Percentiles rank a stretch among this genome's conserved stretches.
Conservation (phyloP, 2,329 filamentous ascomycete genomes). For the Penicillium sp. region DNA sequence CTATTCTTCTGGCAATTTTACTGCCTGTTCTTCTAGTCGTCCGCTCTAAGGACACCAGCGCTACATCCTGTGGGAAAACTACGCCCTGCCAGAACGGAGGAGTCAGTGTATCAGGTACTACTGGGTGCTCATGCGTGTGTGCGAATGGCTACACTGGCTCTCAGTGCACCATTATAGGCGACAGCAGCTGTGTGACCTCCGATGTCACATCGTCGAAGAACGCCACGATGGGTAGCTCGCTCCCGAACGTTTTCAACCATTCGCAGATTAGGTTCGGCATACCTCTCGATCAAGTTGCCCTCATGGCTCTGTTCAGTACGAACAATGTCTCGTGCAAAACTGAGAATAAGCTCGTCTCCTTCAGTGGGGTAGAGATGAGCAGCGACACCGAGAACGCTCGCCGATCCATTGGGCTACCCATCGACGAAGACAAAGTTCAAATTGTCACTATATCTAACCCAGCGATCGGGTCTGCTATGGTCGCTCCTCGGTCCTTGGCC, state of each 20-base stretch:
- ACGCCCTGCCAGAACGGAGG: constrained; percentile 78
- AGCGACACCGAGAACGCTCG: constrained; percentile 25
- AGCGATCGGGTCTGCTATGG: not conserved
- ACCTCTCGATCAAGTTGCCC: constrained; percentile 65
- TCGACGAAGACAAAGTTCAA: not conserved
- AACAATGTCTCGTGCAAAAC: constrained; percentile 76
- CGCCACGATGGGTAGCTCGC: constrained; percentile 76
- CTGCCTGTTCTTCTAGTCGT: not conserved
- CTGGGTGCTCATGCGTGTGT: constrained; percentile 82
- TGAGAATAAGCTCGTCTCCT: constrained; percentile 86
- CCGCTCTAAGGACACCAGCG: not conserved
- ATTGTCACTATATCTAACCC: not conserved
- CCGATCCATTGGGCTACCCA: constrained; percentile 15
- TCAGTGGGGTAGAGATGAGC: constrained; percentile 56
- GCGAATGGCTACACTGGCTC: constrained; percentile 80
- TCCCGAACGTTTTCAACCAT: constrained; percentile 71
- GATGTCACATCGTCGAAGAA: constrained; percentile 49
- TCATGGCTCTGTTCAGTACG: constrained; percentile 75
- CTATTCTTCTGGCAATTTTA: not conserved
- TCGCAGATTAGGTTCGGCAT: constrained; percentile 71
- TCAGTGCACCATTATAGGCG: constrained; percentile 53
- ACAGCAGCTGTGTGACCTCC: constrained; percentile 58
- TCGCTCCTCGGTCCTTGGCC: constrained; percentile 23
- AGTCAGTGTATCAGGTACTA: constrained; percentile 66
- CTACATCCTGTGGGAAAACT: constrained; percentile 35